Percentiles rank a stretch among this genome's conserved stretches.
These are phyloP conservation scores for Ophiostoma tasmaniense DNA, from an alignment of 2,329 filamentous ascomycete species.

Conservation along the genomic window DNA sequence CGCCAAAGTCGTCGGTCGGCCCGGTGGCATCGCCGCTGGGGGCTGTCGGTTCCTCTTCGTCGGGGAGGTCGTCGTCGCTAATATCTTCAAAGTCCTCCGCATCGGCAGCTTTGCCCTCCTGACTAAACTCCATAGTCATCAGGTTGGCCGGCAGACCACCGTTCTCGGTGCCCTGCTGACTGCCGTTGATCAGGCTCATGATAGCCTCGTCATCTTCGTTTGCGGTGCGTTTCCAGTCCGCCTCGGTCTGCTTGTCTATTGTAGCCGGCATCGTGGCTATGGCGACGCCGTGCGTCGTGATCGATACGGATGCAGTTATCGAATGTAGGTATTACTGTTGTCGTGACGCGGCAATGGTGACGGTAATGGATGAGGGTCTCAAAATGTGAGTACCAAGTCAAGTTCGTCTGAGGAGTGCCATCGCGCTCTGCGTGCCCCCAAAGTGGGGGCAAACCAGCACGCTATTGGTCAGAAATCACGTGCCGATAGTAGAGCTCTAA, in stretches of 20 bases:
- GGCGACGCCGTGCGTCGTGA: neutral
- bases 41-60: constrained; percentile 52
- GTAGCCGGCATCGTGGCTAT: neutral
- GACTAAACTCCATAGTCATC: constrained; percentile 42
- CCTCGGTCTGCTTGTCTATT: constrained; percentile 20
- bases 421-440: neutral
- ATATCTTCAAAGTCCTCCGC: constrained; percentile 85
- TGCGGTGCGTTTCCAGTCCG: constrained; percentile 37
- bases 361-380: neutral
- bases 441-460: neutral
- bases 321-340: neutral
- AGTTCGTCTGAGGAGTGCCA: neutral
- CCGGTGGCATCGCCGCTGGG: constrained; percentile 42
- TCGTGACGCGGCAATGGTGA: neutral
- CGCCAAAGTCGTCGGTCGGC: constrained; percentile 31
- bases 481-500: neutral
- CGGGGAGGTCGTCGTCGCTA: constrained; percentile 85
- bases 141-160: constrained; percentile 34
- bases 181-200: constrained; percentile 36
- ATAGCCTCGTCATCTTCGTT: constrained; percentile 43
- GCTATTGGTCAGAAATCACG: neutral
- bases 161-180: constrained; percentile 31
- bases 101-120: constrained; percentile 78
- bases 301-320: neutral
- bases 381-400: neutral